Base-by-base conservation (phyloP, 78 protist species). In the Guillardia theta region DNA sequence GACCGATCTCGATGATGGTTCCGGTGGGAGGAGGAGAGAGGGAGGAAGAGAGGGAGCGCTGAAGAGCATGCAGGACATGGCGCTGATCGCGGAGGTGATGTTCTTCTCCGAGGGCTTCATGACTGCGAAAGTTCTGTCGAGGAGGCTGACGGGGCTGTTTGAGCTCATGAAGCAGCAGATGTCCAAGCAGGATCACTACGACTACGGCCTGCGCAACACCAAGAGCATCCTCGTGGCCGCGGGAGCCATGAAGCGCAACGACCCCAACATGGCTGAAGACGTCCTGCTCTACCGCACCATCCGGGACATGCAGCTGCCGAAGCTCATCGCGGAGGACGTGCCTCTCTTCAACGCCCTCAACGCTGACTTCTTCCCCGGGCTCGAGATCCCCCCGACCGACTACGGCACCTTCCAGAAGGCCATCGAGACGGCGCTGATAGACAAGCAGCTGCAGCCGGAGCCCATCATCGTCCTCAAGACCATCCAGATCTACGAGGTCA, bases 271-370 rank as follows among this genome's bases (percentile, higher is more conserved):
- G 19, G 10, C 58, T n/a, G 99, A 97, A 58, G 96, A 96, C 36
- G 92, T 93, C 30, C 96, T 97, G 48, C 96, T 98, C 33, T 97
- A 97, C 98, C 94, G 98, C 36, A 98, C 99, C 0, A 95, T 98
- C 6, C 93, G 98, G 2, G 99, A 98, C 95, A 96, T 96, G 98
- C 97, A 97, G 93, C 47, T 94, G 47, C 99, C 99, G 88, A 98
- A 98, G 97, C 97, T 98, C 93, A 93, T 98, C 22, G 96, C 80
- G 45, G 98, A 97, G 50, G 99, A 98, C 87, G 98, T 97, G 58
- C 99, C 99, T 0, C 96, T 98, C 50, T 98, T 97, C 96, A 8
- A 4, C 41, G 98, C 98, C 24, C 95, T 98, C 33, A 93, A 97
- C 50, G 39, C 1, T 6, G 99, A 98, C 90, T 95, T 98, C 33